phyloP scores from a whole-genome alignment of 441 rosid genomes.

The Sinapis alba region DNA sequence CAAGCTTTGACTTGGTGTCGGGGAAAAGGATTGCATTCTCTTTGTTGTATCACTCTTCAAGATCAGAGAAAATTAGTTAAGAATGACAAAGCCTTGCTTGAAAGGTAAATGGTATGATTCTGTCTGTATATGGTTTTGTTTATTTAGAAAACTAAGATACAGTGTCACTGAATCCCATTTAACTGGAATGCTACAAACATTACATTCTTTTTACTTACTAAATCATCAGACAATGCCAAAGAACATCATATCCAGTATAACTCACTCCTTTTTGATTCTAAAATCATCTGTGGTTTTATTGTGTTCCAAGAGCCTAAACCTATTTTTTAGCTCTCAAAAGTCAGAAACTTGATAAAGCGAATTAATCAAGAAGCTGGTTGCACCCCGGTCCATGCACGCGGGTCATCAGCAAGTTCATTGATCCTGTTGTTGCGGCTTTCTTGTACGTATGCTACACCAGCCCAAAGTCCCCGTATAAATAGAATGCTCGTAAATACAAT shows the following conservation, averaged over 20 bases:
- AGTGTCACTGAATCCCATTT: background rate
- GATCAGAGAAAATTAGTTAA: no score
- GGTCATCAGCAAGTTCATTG: constrained; percentile 54
- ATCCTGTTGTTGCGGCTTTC: constrained; percentile 52
- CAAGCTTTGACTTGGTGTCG: no score
- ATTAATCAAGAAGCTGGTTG: constrained; percentile 61
- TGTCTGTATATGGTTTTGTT: constrained; percentile 12
- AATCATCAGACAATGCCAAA: constrained; percentile 10
- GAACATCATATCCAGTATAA: constrained; percentile 20
- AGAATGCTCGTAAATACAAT: constrained; percentile 83
- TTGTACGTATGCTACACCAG: constrained; percentile 66
- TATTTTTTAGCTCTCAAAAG: constrained; percentile 20
- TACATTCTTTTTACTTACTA: constrained; percentile 2
- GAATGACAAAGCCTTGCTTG: no score
- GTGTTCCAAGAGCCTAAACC: constrained; percentile 3
- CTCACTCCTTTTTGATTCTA: constrained; percentile 21
- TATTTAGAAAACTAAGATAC: background rate
- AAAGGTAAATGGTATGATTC: constrained; percentile 6
- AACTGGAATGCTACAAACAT: constrained; percentile 6
- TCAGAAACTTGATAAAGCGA: background rate
- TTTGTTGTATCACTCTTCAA: no score
- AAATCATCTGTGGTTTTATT: constrained; percentile 33
- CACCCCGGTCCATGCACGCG: constrained; percentile 59
- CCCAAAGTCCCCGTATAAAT: constrained; percentile 80
- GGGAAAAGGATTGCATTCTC: no score